A percentile compares a stretch with the other conserved stretches of the same genome.
Conservation (phyloP, 2,329 filamentous ascomycete genomes). For the Kalmusia sp. region DNA sequence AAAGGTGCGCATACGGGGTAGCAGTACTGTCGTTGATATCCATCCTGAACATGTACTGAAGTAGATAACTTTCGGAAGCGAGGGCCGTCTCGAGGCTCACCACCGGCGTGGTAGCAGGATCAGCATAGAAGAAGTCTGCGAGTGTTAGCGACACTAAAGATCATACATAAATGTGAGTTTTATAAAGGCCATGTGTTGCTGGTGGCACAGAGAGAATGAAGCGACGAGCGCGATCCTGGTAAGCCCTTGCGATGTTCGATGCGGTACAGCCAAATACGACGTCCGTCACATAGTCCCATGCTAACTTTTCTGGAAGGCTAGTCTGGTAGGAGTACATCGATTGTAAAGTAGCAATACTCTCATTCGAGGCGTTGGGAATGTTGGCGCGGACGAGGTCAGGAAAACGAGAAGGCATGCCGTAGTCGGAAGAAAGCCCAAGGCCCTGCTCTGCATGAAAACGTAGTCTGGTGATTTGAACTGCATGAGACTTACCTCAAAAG, state of each 20-base stretch:
- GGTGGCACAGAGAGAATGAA: conserved; percentile 11
- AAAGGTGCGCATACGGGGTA: not conserved
- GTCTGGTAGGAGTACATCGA: conserved; percentile 6
- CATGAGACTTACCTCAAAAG: too few relatives aligned
- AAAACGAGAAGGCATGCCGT: conserved; percentile 11
- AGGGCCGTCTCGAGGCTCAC: not conserved
- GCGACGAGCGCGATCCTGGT: not conserved
- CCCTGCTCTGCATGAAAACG: not conserved
- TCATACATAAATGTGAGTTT: conserved; percentile 1
- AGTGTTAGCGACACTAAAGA: not conserved
- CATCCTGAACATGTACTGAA: conserved; percentile 7
- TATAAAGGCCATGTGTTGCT: conserved; percentile 12
- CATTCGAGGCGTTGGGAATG: conserved; percentile 8
- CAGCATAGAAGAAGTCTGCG: conserved; percentile 9
- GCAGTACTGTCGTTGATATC: not conserved
- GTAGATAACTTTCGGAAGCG: conserved; percentile 3
- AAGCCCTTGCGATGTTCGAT: conserved; percentile 10
- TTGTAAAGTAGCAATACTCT: conserved; percentile 2
- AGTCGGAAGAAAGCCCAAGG: conserved; percentile 5
- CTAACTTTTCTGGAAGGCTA: too few relatives aligned
- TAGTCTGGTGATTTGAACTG: not conserved
- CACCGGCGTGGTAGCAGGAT: conserved; percentile 7
- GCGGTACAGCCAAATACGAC: too few relatives aligned
- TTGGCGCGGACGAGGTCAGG: conserved; percentile 11
- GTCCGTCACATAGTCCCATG: too few relatives aligned